Evolutionary conservation across 306 rosid genomes (phyloP).

Genomic region (Urtica urens): DNA sequence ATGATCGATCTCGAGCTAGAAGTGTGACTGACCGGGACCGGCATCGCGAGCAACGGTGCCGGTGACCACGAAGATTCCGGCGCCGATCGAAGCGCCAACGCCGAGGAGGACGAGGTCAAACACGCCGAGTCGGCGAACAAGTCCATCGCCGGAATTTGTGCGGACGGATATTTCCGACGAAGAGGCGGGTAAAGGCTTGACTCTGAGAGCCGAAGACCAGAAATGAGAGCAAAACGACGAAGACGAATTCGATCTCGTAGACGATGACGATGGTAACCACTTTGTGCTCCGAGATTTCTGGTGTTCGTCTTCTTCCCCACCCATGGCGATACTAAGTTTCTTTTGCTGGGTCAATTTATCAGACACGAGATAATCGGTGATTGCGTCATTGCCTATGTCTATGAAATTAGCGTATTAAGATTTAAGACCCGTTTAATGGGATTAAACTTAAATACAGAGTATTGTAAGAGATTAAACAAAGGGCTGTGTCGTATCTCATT

Average conservation of each 20-base stretch:
- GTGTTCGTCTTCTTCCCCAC: conserved; percentile 21
- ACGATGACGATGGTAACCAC: conserved; percentile 9
- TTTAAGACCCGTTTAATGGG: no score
- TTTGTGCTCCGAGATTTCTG: conserved; percentile 4
- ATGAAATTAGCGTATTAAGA: no score
- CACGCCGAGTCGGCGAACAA: conserved; percentile 71
- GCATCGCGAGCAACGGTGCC: conserved; percentile 92
- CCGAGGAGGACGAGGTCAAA: conserved; percentile 82
- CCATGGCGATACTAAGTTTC: no score
- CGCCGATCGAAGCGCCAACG: conserved; percentile 90
- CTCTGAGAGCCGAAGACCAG: conserved; percentile 67
- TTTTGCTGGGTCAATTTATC: no score
- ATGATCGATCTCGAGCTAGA: background rate
- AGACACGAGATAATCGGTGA: no score
- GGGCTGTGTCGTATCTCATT: no score
- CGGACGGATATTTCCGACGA: conserved; percentile 40
- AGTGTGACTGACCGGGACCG: conserved; percentile 50
- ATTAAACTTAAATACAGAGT: no score
- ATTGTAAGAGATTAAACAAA: no score
- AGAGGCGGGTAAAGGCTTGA: conserved; percentile 33
- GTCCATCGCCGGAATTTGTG: conserved; percentile 44
- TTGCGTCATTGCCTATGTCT: no score
- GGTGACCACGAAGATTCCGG: conserved; percentile 85
- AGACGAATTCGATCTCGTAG: conserved; percentile 20
- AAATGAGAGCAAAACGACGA: conserved; percentile 40